phyloP scores from a whole-genome alignment of 345 rosid genomes.

The Brassica cretica region DNA sequence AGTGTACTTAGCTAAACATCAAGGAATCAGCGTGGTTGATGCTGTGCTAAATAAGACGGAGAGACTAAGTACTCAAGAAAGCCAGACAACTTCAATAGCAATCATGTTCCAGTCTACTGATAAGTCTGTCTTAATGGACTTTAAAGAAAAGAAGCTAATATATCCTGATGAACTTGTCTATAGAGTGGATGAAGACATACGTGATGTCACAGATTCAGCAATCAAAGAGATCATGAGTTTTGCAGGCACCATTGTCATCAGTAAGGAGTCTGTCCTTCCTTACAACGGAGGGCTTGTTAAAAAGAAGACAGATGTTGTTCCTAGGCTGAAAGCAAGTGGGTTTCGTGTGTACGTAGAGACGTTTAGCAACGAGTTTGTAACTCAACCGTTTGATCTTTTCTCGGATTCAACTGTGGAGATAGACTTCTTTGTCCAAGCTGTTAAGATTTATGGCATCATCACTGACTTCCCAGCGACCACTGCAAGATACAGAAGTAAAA shows the following conservation, averaged over 20 bases:
- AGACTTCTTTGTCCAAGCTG: too few species aligned
- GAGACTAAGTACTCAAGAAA: constrained; percentile 56
- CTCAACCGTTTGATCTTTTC: too few species aligned
- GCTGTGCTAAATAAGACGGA: constrained; percentile 52
- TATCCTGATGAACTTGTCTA: constrained; percentile 54
- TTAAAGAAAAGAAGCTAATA: constrained; percentile 50
- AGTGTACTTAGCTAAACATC: constrained; percentile 56
- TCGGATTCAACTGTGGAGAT: too few species aligned
- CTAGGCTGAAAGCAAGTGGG: too few species aligned
- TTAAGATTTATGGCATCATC: too few species aligned
- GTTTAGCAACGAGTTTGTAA: too few species aligned
- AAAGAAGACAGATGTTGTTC: too few species aligned
- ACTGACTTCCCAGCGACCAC: too few species aligned
- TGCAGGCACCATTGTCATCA: constrained; percentile 31
- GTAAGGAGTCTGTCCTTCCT: too few species aligned
- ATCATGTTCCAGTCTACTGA: constrained; percentile 73
- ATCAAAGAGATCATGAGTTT: constrained; percentile 60
- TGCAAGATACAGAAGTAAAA: constrained; percentile 66
- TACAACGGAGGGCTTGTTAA: too few species aligned
- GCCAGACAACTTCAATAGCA: constrained; percentile 41
- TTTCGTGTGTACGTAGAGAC: too few species aligned
- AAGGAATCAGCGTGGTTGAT: constrained; percentile 48
- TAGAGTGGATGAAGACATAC: constrained; percentile 52
- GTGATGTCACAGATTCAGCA: constrained; percentile 46
- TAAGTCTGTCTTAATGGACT: constrained; percentile 64